Evolutionary conservation across 305 asterid species (phyloP).

Genomic region (Euphrasia arctica): DNA sequence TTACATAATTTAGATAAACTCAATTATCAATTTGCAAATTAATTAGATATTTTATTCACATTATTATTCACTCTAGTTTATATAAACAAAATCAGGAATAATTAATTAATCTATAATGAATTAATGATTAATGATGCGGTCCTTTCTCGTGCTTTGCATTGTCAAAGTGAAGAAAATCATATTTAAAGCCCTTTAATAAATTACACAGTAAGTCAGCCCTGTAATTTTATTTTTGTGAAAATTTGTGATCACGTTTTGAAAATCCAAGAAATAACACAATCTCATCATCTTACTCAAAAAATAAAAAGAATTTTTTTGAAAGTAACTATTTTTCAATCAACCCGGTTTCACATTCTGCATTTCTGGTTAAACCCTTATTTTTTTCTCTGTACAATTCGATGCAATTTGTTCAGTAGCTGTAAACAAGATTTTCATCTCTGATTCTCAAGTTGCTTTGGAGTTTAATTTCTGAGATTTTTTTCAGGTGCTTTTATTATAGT

Average conservation of each 20-base stretch:
- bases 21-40: too few species aligned
- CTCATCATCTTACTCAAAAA: slow-evolving; percentile 4
- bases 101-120: too few species aligned
- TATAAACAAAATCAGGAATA: too few species aligned
- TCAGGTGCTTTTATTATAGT: not conserved
- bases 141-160: slow-evolving; percentile 40
- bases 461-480: not conserved
- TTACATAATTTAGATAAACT: too few species aligned
- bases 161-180: slow-evolving; percentile 24
- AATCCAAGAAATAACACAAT: slow-evolving; percentile 21
- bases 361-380: slow-evolving; percentile 27
- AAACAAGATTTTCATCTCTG: slow-evolving; percentile 28
- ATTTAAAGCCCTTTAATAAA: slow-evolving; percentile 21
- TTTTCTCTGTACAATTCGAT: slow-evolving; percentile 29
- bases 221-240: too few species aligned
- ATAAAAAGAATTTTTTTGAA: not conserved
- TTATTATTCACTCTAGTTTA: too few species aligned
- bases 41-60: too few species aligned
- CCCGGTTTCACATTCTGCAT: slow-evolving; percentile 27
- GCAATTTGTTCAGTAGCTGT: slow-evolving; percentile 10
- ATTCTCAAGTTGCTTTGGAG: slow-evolving; percentile 37
- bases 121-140: not conserved
- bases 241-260: not conserved
- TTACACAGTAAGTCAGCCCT: too few species aligned
- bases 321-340: slow-evolving; percentile 10